Conservation (phyloP, 768 basidiomycete species). For the Rhizopogon roseolus region DNA sequence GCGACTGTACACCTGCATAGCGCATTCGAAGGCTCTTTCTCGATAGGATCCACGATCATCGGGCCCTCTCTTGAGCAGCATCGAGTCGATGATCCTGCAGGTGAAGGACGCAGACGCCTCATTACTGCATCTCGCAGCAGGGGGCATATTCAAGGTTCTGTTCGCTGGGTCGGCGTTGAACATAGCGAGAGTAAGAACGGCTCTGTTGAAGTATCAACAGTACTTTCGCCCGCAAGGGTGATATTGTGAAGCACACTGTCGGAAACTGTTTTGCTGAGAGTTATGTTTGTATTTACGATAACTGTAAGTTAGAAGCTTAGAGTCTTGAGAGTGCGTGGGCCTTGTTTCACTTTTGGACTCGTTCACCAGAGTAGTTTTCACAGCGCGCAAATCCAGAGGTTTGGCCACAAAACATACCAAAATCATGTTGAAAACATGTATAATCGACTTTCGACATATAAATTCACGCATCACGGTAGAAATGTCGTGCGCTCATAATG, state of each 20-base stretch:
- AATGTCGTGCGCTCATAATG: no score
- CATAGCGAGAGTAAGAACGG: not conserved
- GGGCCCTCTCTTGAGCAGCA: slow-evolving; percentile 4
- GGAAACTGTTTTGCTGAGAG: no score
- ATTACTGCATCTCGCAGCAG: not conserved
- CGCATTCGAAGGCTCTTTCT: slow-evolving; percentile 36
- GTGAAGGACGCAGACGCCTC: not conserved
- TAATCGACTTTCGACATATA: no score
- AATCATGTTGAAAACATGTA: no score
- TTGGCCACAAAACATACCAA: no score
- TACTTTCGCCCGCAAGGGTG: slow-evolving; percentile 1
- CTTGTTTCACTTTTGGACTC: no score
- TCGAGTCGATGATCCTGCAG: not conserved
- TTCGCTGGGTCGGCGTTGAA: not conserved
- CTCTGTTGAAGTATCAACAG: not conserved
- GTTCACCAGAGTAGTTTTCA: no score
- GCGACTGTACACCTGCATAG: slow-evolving; percentile 28
- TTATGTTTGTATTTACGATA: no score
- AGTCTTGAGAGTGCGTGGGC: no score
- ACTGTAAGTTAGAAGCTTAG: no score
- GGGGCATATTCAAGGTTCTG: not conserved
- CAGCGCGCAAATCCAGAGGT: no score
- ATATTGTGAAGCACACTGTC: not conserved
- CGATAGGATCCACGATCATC: slow-evolving; percentile 15
- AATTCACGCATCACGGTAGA: no score